phyloP scores from a whole-genome alignment of 352 stramenopile species.

The Phytophthora megakarya region DNA sequence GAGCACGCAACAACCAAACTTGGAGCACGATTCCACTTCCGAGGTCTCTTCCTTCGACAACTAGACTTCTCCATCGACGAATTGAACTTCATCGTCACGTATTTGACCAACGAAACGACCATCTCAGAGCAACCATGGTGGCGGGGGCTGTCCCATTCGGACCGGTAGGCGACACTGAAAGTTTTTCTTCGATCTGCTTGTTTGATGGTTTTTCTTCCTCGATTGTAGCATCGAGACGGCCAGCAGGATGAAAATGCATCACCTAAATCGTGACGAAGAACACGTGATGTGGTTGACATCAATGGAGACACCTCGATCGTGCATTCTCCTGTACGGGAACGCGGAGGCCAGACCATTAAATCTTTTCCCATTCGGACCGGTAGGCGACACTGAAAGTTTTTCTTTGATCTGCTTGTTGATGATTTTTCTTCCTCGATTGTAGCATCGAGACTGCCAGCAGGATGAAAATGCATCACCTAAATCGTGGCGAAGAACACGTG shows the following conservation, averaged over 20 bases:
- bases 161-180: too few species aligned
- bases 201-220: background rate
- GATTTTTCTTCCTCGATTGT: background rate
- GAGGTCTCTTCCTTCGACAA: conserved; percentile 46
- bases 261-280: conserved; percentile 43
- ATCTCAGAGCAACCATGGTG: conserved; percentile 48
- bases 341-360: conserved; percentile 47
- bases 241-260: conserved; percentile 45
- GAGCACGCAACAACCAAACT: conserved; percentile 47
- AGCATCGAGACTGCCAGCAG: conserved; percentile 43
- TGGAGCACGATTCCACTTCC: conserved; percentile 48
- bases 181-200: background rate
- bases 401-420: background rate
- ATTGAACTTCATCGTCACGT: conserved; percentile 51
- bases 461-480: conserved; percentile 47
- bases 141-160: conserved; percentile 35
- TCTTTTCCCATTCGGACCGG: too few species aligned
- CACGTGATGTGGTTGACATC: conserved; percentile 45
- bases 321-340: conserved; percentile 48
- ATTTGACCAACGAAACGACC: conserved; percentile 47
- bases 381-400: background rate
- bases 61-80: conserved; percentile 49
- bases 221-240: conserved; percentile 38
- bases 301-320: conserved; percentile 42
- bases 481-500: conserved; percentile 42